phyloP scores from a whole-genome alignment of 2,329 filamentous ascomycete species.

The Cercospora janseana region DNA sequence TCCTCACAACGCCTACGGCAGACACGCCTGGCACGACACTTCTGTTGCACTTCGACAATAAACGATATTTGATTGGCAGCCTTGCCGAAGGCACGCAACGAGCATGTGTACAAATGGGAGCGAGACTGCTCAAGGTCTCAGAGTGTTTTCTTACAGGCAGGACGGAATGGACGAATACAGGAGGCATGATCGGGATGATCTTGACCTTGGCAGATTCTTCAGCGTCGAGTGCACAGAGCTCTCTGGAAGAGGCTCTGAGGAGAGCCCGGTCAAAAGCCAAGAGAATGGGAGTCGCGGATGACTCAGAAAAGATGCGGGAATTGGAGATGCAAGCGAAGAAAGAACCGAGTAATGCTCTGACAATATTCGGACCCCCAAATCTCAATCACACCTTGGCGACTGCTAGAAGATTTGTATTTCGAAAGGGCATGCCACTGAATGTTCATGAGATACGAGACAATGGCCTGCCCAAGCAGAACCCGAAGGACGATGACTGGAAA shows the following conservation, averaged over 20 bases:
- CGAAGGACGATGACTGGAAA: conserved; percentile 33
- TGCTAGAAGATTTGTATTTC: conserved; percentile 78
- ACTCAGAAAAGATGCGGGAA: conserved; percentile 30
- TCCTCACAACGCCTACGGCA: conserved; percentile 78
- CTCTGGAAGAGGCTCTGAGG: conserved; percentile 42
- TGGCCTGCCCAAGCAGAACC: conserved; percentile 37
- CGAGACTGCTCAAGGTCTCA: conserved; percentile 63
- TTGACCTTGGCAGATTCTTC: conserved; percentile 75
- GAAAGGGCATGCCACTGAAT: conserved; percentile 73
- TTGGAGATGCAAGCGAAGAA: conserved; percentile 34
- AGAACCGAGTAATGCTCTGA: conserved; percentile 47
- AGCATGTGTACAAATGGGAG: conserved; percentile 65
- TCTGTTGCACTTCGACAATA: conserved; percentile 74
- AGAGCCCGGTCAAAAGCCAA: conserved; percentile 37
- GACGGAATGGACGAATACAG: conserved; percentile 71
- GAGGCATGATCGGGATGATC: conserved; percentile 81
- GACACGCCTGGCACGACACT: conserved; percentile 82
- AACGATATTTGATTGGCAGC: conserved; percentile 82
- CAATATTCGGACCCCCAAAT: conserved; percentile 79
- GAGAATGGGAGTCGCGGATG: conserved; percentile 26
- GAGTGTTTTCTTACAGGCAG: conserved; percentile 81
- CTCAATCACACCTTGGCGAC: conserved; percentile 78
- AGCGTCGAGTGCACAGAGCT: conserved; percentile 48
- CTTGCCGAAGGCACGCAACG: conserved; percentile 83
- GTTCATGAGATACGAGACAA: conserved; percentile 60